Conservation (phyloP, 2,329 filamentous ascomycete genomes). For the Nigrograna mackinnonii region DNA sequence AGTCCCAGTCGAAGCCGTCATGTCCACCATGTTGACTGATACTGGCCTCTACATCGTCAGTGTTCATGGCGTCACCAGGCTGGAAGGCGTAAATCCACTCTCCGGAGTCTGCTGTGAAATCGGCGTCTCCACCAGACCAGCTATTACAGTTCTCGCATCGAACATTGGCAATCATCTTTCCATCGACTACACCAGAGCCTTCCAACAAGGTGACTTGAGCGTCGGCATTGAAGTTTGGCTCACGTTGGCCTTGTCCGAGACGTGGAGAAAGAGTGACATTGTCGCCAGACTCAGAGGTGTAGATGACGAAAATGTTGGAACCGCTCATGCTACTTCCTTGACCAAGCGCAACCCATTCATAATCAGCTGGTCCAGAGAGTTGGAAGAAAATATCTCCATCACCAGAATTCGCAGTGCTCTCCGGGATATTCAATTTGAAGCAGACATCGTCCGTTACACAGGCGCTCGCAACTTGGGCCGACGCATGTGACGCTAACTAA, state of each 20-base stretch:
- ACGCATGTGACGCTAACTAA: slow-evolving; percentile 23
- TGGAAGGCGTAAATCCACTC: slow-evolving; percentile 57
- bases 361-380: slow-evolving; percentile 55
- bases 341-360: slow-evolving; percentile 60
- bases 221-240: slow-evolving; percentile 47
- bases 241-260: slow-evolving; percentile 45
- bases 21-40: slow-evolving; percentile 51
- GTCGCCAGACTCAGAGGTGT: slow-evolving; percentile 53
- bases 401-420: slow-evolving; percentile 53
- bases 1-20: slow-evolving; percentile 49
- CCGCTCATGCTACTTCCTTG: slow-evolving; percentile 59
- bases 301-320: slow-evolving; percentile 63
- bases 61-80: slow-evolving; percentile 51
- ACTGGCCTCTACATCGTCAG: slow-evolving; percentile 45
- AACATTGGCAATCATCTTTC: slow-evolving; percentile 60
- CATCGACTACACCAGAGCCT: slow-evolving; percentile 56
- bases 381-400: slow-evolving; percentile 63
- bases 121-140: slow-evolving; percentile 57
- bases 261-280: slow-evolving; percentile 64
- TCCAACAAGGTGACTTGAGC: slow-evolving; percentile 54
- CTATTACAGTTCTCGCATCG: slow-evolving; percentile 57
- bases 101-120: slow-evolving; percentile 48
- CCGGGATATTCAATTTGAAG: slow-evolving; percentile 60
- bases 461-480: slow-evolving; percentile 33
- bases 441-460: slow-evolving; percentile 39